Evolutionary conservation across 352 stramenopile species (phyloP).

Genomic region (Aphanomyces stellatus): DNA sequence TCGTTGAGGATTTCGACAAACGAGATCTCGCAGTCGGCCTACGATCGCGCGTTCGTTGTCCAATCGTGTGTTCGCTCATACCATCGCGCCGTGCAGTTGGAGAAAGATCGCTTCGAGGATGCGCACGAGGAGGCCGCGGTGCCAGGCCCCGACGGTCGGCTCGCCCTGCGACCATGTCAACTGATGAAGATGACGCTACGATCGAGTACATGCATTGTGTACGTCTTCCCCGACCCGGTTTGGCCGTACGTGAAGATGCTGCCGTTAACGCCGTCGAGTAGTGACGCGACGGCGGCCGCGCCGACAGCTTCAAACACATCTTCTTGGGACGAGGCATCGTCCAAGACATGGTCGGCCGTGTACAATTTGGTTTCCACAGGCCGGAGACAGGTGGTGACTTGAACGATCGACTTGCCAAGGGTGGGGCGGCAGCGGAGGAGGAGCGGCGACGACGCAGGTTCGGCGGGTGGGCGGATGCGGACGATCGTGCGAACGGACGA

Average conservation of each 20-base stretch:
- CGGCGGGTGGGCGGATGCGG: slow-evolving; percentile 78
- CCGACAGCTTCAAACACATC: slow-evolving; percentile 74
- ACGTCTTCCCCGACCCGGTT: slow-evolving; percentile 81
- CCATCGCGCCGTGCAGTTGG: slow-evolving; percentile 31
- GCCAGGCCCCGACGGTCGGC: neutral
- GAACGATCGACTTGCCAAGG: neutral
- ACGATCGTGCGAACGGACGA: slow-evolving; percentile 85
- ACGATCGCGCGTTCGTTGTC: neutral
- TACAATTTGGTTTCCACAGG: slow-evolving; percentile 61
- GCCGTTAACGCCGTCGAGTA: slow-evolving; percentile 77
- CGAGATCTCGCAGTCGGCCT: slow-evolving; percentile 60
- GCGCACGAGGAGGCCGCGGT: slow-evolving; percentile 65
- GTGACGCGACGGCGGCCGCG: slow-evolving; percentile 66
- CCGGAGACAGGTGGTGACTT: neutral
- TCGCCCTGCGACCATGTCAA: neutral
- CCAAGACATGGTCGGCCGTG: slow-evolving; percentile 71
- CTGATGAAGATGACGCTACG: slow-evolving; percentile 22
- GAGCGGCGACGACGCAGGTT: neutral
- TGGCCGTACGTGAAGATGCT: slow-evolving; percentile 86
- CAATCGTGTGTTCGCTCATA: too few species aligned
- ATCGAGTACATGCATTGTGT: slow-evolving; percentile 54
- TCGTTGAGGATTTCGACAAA: slow-evolving; percentile 89
- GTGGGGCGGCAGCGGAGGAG: neutral
- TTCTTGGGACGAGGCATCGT: slow-evolving; percentile 49
- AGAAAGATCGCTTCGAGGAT: slow-evolving; percentile 75